Percentiles rank a stretch among this genome's conserved stretches.
Evolutionary conservation across 257 asterid species (phyloP).

Genomic region (Forsythia viridissima): DNA sequence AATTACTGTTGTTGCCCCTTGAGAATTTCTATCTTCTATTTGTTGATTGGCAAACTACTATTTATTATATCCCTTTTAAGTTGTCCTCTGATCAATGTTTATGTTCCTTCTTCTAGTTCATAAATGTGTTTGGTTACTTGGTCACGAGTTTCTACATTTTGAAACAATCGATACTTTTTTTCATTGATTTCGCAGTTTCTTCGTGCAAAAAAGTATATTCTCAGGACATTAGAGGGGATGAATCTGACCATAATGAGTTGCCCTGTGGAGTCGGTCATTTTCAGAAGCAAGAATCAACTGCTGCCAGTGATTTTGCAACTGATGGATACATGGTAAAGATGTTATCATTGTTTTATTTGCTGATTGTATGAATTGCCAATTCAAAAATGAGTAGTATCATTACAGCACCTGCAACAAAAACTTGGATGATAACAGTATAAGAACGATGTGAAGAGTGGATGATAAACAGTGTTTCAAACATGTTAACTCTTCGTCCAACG

Average conservation of each 20-base stretch:
- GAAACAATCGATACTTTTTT: neutral
- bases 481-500: neutral
- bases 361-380: neutral
- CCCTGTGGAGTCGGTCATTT: slow-evolving; percentile 16
- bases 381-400: neutral
- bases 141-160: neutral
- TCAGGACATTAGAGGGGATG: slow-evolving; percentile 25
- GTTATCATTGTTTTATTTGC: neutral
- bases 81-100: neutral
- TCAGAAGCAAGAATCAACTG: slow-evolving; percentile 24
- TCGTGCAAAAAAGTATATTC: slow-evolving; percentile 17
- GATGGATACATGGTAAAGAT: slow-evolving; percentile 31
- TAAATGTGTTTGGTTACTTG: neutral
- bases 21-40: neutral
- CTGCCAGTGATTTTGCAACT: slow-evolving; percentile 21
- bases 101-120: neutral
- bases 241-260: slow-evolving; percentile 24
- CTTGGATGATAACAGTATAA: neutral
- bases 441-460: neutral
- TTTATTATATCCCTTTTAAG: neutral
- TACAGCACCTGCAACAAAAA: too few relatives aligned
- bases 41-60: neutral
- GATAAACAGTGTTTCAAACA: neutral
- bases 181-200: slow-evolving; percentile 31
- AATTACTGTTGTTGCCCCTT: too few relatives aligned